Conservation (phyloP, 2,329 filamentous ascomycete genomes). For the Xylariales sp. region DNA sequence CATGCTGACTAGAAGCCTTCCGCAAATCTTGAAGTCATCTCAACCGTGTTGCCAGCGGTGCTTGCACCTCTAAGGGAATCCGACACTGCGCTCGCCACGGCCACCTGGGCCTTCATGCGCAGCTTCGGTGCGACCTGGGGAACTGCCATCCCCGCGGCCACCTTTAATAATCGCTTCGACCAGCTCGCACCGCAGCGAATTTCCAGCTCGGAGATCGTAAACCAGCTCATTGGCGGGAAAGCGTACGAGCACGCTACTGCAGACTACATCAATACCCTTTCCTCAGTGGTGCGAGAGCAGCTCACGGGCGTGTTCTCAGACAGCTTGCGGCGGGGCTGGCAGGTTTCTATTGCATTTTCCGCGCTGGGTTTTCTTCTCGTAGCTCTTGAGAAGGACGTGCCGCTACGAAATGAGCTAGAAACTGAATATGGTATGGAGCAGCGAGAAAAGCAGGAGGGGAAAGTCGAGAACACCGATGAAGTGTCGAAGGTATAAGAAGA, state of each 20-base stretch:
- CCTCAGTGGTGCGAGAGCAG: not conserved
- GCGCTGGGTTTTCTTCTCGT: too few species aligned
- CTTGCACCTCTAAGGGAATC: slow-evolving; percentile 25
- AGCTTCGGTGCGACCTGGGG: slow-evolving; percentile 36
- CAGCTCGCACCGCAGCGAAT: not conserved
- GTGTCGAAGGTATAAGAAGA: too few species aligned
- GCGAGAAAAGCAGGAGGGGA: too few species aligned
- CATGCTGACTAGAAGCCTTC: slow-evolving; percentile 24
- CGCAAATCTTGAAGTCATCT: too few species aligned
- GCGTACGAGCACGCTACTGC: not conserved
- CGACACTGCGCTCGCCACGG: slow-evolving; percentile 24
- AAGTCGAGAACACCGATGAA: too few species aligned
- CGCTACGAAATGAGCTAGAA: too few species aligned
- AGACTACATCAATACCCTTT: not conserved
- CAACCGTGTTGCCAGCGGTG: slow-evolving; percentile 33
- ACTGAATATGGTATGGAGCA: too few species aligned
- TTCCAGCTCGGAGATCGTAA: not conserved
- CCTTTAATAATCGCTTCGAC: slow-evolving; percentile 22
- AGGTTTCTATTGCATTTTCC: not conserved
- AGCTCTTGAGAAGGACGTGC: too few species aligned
- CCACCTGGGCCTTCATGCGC: slow-evolving; percentile 34
- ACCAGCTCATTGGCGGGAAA: not conserved
- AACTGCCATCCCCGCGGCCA: slow-evolving; percentile 31
- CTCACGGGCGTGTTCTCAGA: not conserved
- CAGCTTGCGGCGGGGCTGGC: not conserved